phyloP scores from a whole-genome alignment of 2,329 filamentous ascomycete species.

The Orbilia blumenaviensis region DNA sequence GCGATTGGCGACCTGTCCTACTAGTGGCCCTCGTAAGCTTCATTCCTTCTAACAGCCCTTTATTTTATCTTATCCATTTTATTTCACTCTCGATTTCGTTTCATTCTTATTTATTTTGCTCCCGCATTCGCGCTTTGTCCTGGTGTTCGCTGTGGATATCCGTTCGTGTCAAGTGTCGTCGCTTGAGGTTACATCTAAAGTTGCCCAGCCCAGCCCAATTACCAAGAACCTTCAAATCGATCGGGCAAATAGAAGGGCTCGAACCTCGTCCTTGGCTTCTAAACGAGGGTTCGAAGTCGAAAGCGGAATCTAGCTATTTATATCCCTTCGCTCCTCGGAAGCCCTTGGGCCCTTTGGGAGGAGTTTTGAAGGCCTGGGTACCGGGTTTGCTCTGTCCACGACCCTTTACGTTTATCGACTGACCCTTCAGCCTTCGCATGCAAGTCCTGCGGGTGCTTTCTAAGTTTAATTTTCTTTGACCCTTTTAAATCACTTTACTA shows the following conservation, averaged over 20 bases:
- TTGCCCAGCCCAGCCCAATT: slow-evolving; percentile 19
- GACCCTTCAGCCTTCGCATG: background rate
- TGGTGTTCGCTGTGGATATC: background rate
- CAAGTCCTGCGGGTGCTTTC: slow-evolving; percentile 30
- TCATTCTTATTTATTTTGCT: background rate
- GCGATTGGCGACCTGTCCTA: slow-evolving; percentile 50
- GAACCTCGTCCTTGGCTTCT: slow-evolving; percentile 1
- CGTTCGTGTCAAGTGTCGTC: slow-evolving; percentile 5
- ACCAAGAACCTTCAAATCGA: slow-evolving; percentile 17
- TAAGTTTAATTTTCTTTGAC: background rate
- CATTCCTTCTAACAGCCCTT: background rate
- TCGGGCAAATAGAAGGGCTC: slow-evolving; percentile 14
- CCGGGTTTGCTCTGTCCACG: slow-evolving; percentile 3
- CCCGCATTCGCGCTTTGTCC: background rate
- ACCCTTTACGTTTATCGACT: background rate
- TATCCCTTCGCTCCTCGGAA: slow-evolving; percentile 5
- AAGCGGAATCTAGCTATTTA: slow-evolving; percentile 34
- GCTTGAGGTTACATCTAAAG: slow-evolving; percentile 40
- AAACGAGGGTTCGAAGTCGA: slow-evolving; percentile 20
- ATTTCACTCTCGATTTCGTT: slow-evolving; percentile 4
- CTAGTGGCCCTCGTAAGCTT: slow-evolving; percentile 44
- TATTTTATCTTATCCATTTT: background rate
- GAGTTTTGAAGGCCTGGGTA: background rate
- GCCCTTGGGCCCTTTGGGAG: background rate
- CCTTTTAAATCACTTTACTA: slow-evolving; percentile 6